Base-by-base conservation (phyloP, 768 basidiomycete species). In the Tephrocybe sp. region DNA sequence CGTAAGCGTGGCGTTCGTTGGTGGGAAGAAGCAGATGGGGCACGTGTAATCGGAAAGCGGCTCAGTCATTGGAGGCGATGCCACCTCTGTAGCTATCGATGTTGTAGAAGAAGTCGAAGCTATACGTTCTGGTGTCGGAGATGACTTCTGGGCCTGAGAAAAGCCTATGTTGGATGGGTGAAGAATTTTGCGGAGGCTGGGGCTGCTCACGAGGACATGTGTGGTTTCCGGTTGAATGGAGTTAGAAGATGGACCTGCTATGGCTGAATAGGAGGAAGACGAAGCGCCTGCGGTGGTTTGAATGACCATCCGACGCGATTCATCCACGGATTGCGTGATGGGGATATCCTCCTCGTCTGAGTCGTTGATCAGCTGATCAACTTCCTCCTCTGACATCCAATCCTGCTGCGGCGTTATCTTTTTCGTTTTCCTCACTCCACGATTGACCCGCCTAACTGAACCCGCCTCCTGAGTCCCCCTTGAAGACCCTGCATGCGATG, bases 1-100 rank as follows among this genome's bases (percentile, higher is more conserved):
- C 0, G 88, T 90, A 40, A 92, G 64, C 1, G 88, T 86, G 4
- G 90, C 86, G 53, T 88, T 83, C 0, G 81, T 81, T 0, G 88
- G 88, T 0, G 86, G 78, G 34, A 74, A 83, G 73, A 90, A 89
- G 62, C 90, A 91, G 54, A 91, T 86, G 9, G 90, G 90, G 61
- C 90, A 90, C 0, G 78, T 80, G 63, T 89, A 90, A n/a, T 75
- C 68, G 0, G 84, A 76, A 14, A 88, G 73, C 0, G 65, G 70
- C 25, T 77, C 73, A 10, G 64, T 49, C 38, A 51, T 48, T 18
- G 62, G 58, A 46, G 39, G 21, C 56, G 50, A 6, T 33, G 41
- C 26, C 47, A 28, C 26, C 51, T 44, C 17, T 57, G 23, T 7
- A 50, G 62, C 32, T 10, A 21, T 21, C n/a, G 55, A 20, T 47